Base-by-base conservation (phyloP, 2,329 filamentous ascomycete species). In the Periconia sp. region DNA sequence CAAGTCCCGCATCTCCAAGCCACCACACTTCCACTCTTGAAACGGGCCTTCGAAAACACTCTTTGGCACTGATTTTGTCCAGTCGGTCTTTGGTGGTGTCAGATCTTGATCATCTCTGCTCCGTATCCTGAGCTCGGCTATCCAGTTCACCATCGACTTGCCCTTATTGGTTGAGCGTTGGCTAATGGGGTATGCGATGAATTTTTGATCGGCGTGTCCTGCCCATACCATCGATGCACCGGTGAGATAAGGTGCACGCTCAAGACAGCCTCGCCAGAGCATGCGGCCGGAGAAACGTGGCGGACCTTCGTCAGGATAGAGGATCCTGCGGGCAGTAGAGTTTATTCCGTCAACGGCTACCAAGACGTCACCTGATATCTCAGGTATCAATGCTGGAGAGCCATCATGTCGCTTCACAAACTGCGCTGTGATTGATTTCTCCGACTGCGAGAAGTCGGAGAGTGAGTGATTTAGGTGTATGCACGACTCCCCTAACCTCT, bases 311-410 rank as follows among this genome's bases (percentile, higher is more conserved):
- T 69, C 41, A 0, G 73, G 72, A 46, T 76, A 77, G 2, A 77
- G 55, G 8, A 73, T 46, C 18, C 60, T 59, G 7, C 73, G 58
- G 13, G 66, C 72, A 1, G 69, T 70, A 31, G 72, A 74, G 49
- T 76, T 76, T 58, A 76, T 75, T 5, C 74, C 73, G 44, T 76
- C 73, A 3, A 70, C 70, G 5, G 72, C 73, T 38, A 76, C 61
- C 15, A 75, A 53, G 0, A 73, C 25, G 32, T 71, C 62, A 4
- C 65, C 66, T 1, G 55, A 60, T 25, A 66, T 63, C 22, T 53
- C 56, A 0, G 67, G 60, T 3, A 65, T 48, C 1, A 61, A 57
- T 1, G 63, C 53, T 3, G 50, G 24, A 5, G 43, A 49, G 16
- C 56, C 56, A 19, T 59, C 59, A 36, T 50, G 53, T 39, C 58